Conservation (phyloP, 1,139 yeast genomes). For the Yarrowia galli region DNA sequence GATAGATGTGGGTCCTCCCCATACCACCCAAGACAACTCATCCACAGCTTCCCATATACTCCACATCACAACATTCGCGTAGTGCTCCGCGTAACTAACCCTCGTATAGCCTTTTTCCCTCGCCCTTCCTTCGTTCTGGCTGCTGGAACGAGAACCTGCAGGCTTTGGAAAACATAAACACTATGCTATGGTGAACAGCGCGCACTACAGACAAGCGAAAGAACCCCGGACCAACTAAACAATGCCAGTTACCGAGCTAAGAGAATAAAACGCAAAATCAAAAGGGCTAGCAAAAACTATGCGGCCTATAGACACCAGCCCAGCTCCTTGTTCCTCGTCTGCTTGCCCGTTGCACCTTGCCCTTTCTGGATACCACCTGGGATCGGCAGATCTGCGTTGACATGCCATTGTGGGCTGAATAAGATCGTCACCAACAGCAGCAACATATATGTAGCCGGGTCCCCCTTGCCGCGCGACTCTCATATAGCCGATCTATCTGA, state of each 20-base stretch:
- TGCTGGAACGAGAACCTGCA: slow-evolving; percentile 32
- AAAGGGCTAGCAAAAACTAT: not conserved
- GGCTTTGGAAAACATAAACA: not conserved
- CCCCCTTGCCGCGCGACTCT: slow-evolving; percentile 27
- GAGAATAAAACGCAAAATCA: slow-evolving; percentile 9
- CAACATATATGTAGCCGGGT: slow-evolving; percentile 31
- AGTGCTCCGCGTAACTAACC: not conserved
- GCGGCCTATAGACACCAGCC: slow-evolving; percentile 2
- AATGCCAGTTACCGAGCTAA: slow-evolving; percentile 7
- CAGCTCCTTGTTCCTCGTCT: slow-evolving; percentile 30
- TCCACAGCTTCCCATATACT: no score
- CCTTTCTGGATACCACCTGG: slow-evolving; percentile 21
- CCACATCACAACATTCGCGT: not conserved
- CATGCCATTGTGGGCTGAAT: slow-evolving; percentile 35
- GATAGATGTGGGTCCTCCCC: no score
- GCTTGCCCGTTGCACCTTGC: slow-evolving; percentile 25
- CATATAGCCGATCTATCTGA: not conserved
- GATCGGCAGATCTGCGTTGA: slow-evolving; percentile 26
- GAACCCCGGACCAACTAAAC: not conserved
- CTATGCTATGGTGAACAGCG: slow-evolving; percentile 13
- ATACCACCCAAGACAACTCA: no score
- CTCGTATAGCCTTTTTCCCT: slow-evolving; percentile 4
- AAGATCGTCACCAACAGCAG: slow-evolving; percentile 25
- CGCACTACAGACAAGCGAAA: not conserved
- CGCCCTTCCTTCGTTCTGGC: slow-evolving; percentile 11